phyloP scores from a whole-genome alignment of 441 rosid genomes.

The Brassica balearica region DNA sequence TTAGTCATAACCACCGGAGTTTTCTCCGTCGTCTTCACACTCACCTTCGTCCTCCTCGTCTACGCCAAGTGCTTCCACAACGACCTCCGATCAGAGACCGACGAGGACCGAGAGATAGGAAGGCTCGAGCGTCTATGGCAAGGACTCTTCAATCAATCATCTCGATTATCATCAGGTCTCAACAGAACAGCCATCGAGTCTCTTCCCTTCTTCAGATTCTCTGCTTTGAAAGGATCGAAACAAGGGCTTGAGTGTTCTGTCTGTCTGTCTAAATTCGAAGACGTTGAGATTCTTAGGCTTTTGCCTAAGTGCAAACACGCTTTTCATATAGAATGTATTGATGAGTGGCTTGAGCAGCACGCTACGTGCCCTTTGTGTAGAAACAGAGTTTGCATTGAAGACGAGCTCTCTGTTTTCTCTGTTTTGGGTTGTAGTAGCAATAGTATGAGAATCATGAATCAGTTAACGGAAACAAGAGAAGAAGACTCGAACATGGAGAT shows the following conservation, averaged over 20 bases:
- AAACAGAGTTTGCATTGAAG: conserved; percentile 53
- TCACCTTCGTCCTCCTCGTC: conserved; percentile 61
- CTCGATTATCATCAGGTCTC: conserved; percentile 70
- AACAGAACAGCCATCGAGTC: conserved; percentile 60
- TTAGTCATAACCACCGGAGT: conserved; percentile 73
- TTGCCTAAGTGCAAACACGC: conserved; percentile 71
- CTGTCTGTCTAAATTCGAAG: conserved; percentile 66
- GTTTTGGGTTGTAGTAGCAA: conserved; percentile 42
- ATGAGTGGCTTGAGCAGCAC: conserved; percentile 69
- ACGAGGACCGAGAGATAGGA: background rate
- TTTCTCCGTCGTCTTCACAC: conserved; percentile 63
- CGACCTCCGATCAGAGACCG: conserved; percentile 36
- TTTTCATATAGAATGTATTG: conserved; percentile 67
- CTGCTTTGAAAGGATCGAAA: conserved; percentile 61
- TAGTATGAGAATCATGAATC: conserved; percentile 57
- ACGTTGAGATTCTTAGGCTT: conserved; percentile 58
- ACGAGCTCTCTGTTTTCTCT: conserved; percentile 55
- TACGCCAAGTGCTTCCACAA: conserved; percentile 70
- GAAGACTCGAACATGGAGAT: background rate
- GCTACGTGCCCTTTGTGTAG: conserved; percentile 74
- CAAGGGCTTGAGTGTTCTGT: conserved; percentile 70
- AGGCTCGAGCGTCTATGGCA: conserved; percentile 37
- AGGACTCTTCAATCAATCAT: conserved; percentile 35
- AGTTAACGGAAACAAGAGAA: background rate
- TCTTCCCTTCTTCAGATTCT: conserved; percentile 70